Evolutionary conservation across 108 stramenopile genomes (phyloP).

Genomic region (Pseudonitzschia delicatissima): DNA sequence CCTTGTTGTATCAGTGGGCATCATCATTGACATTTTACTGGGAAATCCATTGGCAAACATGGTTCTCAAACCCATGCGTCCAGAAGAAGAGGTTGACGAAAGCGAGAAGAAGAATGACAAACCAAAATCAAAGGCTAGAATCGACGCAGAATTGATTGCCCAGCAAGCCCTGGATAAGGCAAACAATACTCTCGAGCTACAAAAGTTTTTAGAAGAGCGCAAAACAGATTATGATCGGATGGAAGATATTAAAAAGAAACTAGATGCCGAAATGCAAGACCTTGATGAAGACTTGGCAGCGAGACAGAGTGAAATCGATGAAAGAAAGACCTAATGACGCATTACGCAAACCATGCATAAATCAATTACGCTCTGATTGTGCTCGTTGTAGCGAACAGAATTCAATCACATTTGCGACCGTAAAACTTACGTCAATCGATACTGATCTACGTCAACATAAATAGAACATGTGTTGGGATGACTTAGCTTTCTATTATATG

Average conservation of each 20-base stretch:
- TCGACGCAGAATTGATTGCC: conserved; percentile 65
- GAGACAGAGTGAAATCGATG: not conserved
- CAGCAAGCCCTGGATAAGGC: conserved; percentile 68
- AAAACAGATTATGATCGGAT: conserved; percentile 65
- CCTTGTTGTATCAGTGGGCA: conserved; percentile 49
- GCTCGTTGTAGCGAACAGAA: too few relatives aligned
- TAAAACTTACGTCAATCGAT: too few relatives aligned
- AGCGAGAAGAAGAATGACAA: conserved; percentile 18
- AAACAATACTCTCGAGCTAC: conserved; percentile 52
- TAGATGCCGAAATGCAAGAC: conserved; percentile 58
- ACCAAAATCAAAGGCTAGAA: conserved; percentile 55
- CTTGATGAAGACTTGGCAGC: conserved; percentile 36
- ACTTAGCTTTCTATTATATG: too few relatives aligned
- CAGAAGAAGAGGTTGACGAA: conserved; percentile 17
- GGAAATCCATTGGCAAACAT: conserved; percentile 75
- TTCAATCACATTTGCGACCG: too few relatives aligned
- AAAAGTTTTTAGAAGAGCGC: conserved; percentile 58
- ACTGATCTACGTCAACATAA: too few relatives aligned
- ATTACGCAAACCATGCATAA: not conserved
- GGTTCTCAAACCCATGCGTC: conserved; percentile 45
- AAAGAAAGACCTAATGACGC: not conserved
- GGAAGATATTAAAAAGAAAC: conserved; percentile 57
- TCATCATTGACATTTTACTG: conserved; percentile 76
- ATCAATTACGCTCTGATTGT: too few relatives aligned
- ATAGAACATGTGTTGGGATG: too few relatives aligned